Evolutionary conservation across 495 filamentous ascomycete genomes (phyloP).

Genomic region (Trichoderma gamsii): DNA sequence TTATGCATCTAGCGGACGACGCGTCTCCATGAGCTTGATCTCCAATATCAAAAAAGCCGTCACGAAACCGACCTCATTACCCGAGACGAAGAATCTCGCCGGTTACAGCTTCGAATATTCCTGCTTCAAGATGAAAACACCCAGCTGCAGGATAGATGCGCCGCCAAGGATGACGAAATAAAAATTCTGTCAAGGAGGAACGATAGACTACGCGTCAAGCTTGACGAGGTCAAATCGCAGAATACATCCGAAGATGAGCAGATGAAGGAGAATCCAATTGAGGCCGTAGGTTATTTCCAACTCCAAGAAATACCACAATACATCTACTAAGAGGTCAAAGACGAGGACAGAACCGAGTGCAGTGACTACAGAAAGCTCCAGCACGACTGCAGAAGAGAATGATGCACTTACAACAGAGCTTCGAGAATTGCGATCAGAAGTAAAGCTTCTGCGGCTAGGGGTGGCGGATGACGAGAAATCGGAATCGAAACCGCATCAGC

Average conservation of each 20-base stretch:
- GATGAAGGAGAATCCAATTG: slow-evolving; percentile 51
- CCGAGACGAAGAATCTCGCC: slow-evolving; percentile 62
- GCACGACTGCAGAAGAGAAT: not conserved
- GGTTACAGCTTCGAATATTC: slow-evolving; percentile 57
- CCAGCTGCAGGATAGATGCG: slow-evolving; percentile 32
- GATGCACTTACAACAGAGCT: not conserved
- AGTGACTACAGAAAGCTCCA: not conserved
- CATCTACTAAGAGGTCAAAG: not conserved
- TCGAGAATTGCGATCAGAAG: not conserved
- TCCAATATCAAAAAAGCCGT: slow-evolving; percentile 55
- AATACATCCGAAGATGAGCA: slow-evolving; percentile 31
- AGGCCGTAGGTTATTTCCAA: slow-evolving; percentile 50
- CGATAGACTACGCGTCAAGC: slow-evolving; percentile 50
- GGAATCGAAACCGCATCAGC: not conserved
- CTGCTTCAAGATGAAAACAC: slow-evolving; percentile 64
- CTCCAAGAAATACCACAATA: not conserved
- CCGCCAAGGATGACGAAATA: slow-evolving; percentile 49
- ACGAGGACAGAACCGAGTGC: slow-evolving; percentile 1
- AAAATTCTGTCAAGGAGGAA: slow-evolving; percentile 52
- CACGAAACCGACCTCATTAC: slow-evolving; percentile 53
- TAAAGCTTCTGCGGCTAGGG: not conserved
- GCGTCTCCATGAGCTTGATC: slow-evolving; percentile 49
- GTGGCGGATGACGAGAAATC: not conserved
- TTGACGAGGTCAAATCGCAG: slow-evolving; percentile 53
- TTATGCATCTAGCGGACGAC: slow-evolving; percentile 27